Base-by-base conservation (phyloP, 345 rosid species). In the Eucalyptus microcorys region DNA sequence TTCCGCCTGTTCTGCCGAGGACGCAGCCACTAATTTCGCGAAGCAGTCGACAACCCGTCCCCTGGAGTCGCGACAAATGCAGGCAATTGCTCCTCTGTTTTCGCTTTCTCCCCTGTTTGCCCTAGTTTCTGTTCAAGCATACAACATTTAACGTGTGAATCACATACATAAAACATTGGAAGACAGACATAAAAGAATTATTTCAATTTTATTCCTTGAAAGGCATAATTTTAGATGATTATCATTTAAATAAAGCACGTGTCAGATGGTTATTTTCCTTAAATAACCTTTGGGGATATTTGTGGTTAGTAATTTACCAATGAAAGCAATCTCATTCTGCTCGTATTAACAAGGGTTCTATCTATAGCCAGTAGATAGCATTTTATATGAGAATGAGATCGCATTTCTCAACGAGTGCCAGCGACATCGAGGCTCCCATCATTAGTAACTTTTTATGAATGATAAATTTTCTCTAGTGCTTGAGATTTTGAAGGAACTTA, bases 331-430 rank as follows among this genome's bases (percentile, higher is more conserved):
- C 61, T 10, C 30, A 10, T 55, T 55, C 1, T 55, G 61, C 61
- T 55, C 3, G 3, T 22, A 24, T 55, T 9, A 55, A 24, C 0
- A 1, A 22, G 61, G 30, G 11, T 3, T 59, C 4, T 22, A 0
- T 21, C 27, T 59, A 30, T 6, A 59, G 32, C 66, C 0, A 27
- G 66, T 27, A 26, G 32, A 27, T 59, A 30, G 0, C 34, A 14
- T 61, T 61, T 30, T 61, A 4, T 13, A 61, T 61, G 34, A 30
- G 71, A 61, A 50, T 16, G 53, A 50, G 53, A 16, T 21, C 1
- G 2, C 0, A 30, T 1, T 13, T 61, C 34, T 30, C 2, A 13
- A 61, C 5, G 71, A 30, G 34, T 0, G 32, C 34, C 1, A 30
- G 3, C 13, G 68, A 13, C 9, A 30, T 61, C 3, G 2, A 61